Conservation (phyloP, 148 eudicot genomes). For the Drosera capensis region DNA sequence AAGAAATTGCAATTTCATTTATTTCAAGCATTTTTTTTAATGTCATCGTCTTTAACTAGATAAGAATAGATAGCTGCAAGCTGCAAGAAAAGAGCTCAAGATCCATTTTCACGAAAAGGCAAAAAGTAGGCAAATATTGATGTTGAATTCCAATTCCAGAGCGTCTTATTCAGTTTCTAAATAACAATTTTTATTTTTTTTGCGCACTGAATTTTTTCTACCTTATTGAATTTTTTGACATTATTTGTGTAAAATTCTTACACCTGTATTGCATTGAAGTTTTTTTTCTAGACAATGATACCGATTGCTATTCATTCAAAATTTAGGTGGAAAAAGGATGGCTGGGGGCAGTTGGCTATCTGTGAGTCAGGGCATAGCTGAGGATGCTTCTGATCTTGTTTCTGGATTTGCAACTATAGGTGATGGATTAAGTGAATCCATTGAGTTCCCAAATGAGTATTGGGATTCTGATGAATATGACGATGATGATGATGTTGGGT, state of each 20-base stretch:
- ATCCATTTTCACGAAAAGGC: too few relatives aligned
- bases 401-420: conserved; percentile 95
- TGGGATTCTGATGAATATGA: conserved; percentile 99
- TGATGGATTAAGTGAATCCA: conserved; percentile 89
- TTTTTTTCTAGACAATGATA: background rate
- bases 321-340: conserved; percentile 55
- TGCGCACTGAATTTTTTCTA: too few relatives aligned
- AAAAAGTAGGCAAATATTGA: too few relatives aligned
- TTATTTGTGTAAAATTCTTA: background rate
- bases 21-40: too few relatives aligned
- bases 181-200: too few relatives aligned
- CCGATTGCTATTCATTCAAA: background rate
- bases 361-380: conserved; percentile 88
- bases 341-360: conserved; percentile 93
- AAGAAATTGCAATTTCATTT: too few relatives aligned
- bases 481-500: conserved; percentile 95
- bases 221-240: background rate
- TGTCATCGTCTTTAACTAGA: too few relatives aligned
- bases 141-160: too few relatives aligned
- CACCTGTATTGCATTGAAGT: background rate
- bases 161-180: too few relatives aligned
- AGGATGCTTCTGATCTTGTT: conserved; percentile 82
- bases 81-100: too few relatives aligned
- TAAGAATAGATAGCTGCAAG: too few relatives aligned
- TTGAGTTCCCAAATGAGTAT: conserved; percentile 81